phyloP scores from a whole-genome alignment of 495 filamentous ascomycete genomes.

The Acidiella bohemica region DNA sequence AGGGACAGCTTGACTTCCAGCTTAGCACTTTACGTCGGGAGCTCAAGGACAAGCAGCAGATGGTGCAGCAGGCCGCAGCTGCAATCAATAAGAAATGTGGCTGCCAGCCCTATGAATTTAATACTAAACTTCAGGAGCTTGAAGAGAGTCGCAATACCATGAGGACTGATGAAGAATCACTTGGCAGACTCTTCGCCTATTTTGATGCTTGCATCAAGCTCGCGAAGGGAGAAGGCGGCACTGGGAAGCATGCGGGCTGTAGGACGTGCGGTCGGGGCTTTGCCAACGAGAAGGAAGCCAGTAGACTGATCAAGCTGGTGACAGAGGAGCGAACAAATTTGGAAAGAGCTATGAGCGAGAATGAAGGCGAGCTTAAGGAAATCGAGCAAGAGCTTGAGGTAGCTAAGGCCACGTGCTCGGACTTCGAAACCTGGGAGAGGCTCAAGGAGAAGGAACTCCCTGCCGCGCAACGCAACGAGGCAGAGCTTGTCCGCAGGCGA shows the following conservation, averaged over 20 bases:
- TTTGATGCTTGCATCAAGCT: conserved; percentile 46
- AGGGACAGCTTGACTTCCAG: conserved; percentile 66
- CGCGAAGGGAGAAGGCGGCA: conserved; percentile 35
- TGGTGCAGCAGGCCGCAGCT: conserved; percentile 45
- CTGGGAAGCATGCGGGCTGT: too few species aligned
- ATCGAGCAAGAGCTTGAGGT: conserved; percentile 41
- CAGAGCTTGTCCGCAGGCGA: conserved; percentile 39
- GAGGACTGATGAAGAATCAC: conserved; percentile 50
- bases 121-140: conserved; percentile 36
- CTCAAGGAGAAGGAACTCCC: conserved; percentile 61
- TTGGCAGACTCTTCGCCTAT: conserved; percentile 47
- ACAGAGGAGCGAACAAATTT: conserved; percentile 38
- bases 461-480: conserved; percentile 46
- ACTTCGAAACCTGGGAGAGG: conserved; percentile 60
- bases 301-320: conserved; percentile 40
- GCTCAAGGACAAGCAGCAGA: conserved; percentile 48
- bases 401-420: conserved; percentile 45
- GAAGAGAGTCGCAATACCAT: conserved; percentile 48
- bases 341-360: conserved; percentile 33
- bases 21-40: conserved; percentile 49
- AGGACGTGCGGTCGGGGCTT: conserved; percentile 55
- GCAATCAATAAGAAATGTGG: conserved; percentile 39
- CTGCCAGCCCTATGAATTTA: conserved; percentile 42
- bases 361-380: conserved; percentile 35
- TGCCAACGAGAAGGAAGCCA: conserved; percentile 32